A percentile compares a stretch with the other conserved stretches of the same genome.
phyloP scores from a whole-genome alignment of 306 rosid genomes.

The Potentilla sterilis region DNA sequence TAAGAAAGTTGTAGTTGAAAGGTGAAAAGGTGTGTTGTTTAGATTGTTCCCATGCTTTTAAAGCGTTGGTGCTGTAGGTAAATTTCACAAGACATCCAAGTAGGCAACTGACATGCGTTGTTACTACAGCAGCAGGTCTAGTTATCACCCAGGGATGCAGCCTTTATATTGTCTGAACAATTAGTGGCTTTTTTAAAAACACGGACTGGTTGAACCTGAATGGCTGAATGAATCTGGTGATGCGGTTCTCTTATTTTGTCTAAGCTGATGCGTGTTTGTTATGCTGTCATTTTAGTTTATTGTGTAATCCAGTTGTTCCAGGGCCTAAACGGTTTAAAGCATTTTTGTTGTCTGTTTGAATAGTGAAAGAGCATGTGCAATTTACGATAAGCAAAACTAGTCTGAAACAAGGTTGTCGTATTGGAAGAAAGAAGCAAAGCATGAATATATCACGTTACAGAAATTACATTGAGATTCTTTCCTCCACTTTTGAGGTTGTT shows the following conservation, averaged over 20 bases:
- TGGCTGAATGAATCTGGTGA: neutral
- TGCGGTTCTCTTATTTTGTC: neutral
- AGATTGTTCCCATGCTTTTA: neutral
- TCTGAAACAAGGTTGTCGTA: neutral
- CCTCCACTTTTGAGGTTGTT: conserved; percentile 27
- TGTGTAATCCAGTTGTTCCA: no score
- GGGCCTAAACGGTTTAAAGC: neutral
- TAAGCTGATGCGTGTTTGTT: neutral
- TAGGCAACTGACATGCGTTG: neutral
- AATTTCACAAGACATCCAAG: neutral
- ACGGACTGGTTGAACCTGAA: neutral
- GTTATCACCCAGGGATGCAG: neutral
- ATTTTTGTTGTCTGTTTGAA: no score
- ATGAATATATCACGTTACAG: conserved; percentile 19
- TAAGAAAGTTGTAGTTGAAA: neutral
- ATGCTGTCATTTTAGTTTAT: no score
- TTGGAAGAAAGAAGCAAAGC: conserved; percentile 58
- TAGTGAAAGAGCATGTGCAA: neutral
- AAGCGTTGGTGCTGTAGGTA: neutral
- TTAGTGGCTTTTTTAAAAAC: neutral
- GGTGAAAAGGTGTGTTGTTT: neutral
- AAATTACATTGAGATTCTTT: conserved; percentile 46
- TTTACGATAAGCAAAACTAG: neutral
- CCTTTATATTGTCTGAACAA: neutral
- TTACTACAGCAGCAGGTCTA: neutral